Evolutionary conservation across 225 moss, liverwort and hornwort species (phyloP).

Genomic region (Rhytidiadelphus loreus): DNA sequence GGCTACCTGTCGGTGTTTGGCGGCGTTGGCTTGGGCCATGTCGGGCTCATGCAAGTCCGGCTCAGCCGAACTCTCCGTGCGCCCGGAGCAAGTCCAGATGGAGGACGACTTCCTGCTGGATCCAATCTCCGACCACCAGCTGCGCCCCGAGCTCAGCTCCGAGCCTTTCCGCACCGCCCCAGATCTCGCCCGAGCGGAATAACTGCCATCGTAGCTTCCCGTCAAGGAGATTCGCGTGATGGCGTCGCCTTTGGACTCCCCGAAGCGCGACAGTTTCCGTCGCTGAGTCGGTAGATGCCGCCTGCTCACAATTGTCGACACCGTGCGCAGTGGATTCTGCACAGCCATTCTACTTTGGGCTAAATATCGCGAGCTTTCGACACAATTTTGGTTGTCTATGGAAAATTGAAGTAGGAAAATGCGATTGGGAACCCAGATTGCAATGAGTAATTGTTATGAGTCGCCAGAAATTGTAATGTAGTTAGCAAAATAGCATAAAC

Average conservation of each 20-base stretch:
- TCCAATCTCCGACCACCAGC: conserved; percentile 40
- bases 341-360: not conserved
- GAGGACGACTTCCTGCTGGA: conserved; percentile 21
- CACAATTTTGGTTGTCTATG: not conserved
- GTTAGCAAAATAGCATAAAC: not conserved
- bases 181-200: not conserved
- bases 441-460: too few relatives aligned
- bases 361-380: not conserved
- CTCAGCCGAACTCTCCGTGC: conserved; percentile 6
- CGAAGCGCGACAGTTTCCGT: conserved; percentile 4
- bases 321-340: conserved; percentile 39
- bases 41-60: conserved; percentile 9
- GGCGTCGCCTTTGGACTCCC: not conserved
- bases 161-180: conserved; percentile 2
- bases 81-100: conserved; percentile 26
- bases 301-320: conserved; percentile 31
- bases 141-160: conserved; percentile 23
- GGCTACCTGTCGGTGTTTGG: conserved; percentile 5
- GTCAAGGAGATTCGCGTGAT: conserved; percentile 15
- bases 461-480: not conserved
- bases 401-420: too few relatives aligned
- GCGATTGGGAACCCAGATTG: not conserved
- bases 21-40: not conserved
- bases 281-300: not conserved
- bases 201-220: conserved; percentile 25